These are phyloP conservation scores for Zygotorulaspora sp. DNA, from an alignment of 805 yeast species.

Conservation along the genomic window DNA sequence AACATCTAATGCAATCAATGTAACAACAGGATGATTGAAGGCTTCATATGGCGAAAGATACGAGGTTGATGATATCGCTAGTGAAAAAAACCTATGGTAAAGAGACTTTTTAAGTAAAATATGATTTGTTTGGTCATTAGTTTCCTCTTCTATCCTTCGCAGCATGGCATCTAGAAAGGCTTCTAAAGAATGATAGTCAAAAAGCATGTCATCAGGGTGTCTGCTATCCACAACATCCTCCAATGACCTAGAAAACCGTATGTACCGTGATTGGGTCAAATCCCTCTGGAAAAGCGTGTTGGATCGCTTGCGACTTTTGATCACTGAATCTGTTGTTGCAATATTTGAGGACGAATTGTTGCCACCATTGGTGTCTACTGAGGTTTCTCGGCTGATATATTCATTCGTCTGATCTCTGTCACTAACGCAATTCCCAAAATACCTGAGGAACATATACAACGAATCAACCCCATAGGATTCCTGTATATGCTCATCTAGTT, in stretches of 20 bases:
- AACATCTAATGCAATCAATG: conserved; percentile 58
- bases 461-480: conserved; percentile 28
- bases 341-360: conserved; percentile 3
- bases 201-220: conserved; percentile 31
- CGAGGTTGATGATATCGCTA: conserved; percentile 51
- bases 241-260: conserved; percentile 47
- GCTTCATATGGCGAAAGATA: conserved; percentile 74
- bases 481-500: conserved; percentile 29
- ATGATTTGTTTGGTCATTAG: conserved; percentile 28
- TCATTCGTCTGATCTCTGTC: conserved; percentile 35
- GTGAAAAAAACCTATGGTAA: conserved; percentile 54
- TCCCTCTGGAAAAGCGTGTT: conserved; percentile 34
- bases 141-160: conserved; percentile 26
- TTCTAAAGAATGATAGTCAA: conserved; percentile 37
- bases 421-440: conserved; percentile 34
- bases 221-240: conserved; percentile 32
- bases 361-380: conserved; percentile 1
- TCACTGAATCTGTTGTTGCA: background rate
- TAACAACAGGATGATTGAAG: conserved; percentile 79
- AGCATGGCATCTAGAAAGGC: conserved; percentile 35
- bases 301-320: conserved; percentile 26
- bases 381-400: background rate
- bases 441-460: conserved; percentile 29
- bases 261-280: conserved; percentile 37
- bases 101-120: conserved; percentile 41